Conservation (phyloP, 2,329 filamentous ascomycete genomes). For the Zymoseptoria brevis region DNA sequence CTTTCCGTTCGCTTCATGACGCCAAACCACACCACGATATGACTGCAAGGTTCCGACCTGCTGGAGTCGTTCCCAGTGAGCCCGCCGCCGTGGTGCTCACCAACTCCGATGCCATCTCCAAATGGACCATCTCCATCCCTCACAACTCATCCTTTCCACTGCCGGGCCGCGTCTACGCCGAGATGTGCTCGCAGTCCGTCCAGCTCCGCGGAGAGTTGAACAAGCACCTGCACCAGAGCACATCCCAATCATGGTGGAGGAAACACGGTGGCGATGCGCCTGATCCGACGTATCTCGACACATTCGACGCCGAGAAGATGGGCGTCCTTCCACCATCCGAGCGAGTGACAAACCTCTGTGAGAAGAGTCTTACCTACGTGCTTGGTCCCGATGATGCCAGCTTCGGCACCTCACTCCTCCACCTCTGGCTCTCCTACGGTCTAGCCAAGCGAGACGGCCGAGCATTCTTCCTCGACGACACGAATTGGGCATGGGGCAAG, state of each 20-base stretch:
- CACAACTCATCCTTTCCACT: constrained; percentile 59
- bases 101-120: constrained; percentile 55
- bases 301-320: constrained; percentile 59
- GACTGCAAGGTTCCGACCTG: constrained; percentile 17
- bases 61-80: constrained; percentile 60
- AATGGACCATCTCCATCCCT: constrained; percentile 79
- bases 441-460: constrained; percentile 65
- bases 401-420: constrained; percentile 67
- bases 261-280: constrained; percentile 50
- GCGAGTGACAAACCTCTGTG: constrained; percentile 47
- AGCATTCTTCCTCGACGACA: constrained; percentile 78
- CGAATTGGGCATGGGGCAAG: constrained; percentile 70
- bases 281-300: constrained; percentile 66
- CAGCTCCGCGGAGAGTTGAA: constrained; percentile 32
- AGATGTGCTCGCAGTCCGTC: constrained; percentile 55
- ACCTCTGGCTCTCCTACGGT: constrained; percentile 77
- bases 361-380: constrained; percentile 66
- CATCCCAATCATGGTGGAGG: constrained; percentile 35
- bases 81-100: constrained; percentile 64
- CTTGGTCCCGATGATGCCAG: constrained; percentile 68
- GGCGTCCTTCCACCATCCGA: constrained; percentile 45
- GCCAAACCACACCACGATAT: constrained; percentile 24
- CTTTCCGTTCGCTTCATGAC: constrained; percentile 5
- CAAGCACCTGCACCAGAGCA: constrained; percentile 16
- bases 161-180: constrained; percentile 55